Evolutionary conservation across 208 protist species (phyloP).

Genomic region (Leishmania arabica): DNA sequence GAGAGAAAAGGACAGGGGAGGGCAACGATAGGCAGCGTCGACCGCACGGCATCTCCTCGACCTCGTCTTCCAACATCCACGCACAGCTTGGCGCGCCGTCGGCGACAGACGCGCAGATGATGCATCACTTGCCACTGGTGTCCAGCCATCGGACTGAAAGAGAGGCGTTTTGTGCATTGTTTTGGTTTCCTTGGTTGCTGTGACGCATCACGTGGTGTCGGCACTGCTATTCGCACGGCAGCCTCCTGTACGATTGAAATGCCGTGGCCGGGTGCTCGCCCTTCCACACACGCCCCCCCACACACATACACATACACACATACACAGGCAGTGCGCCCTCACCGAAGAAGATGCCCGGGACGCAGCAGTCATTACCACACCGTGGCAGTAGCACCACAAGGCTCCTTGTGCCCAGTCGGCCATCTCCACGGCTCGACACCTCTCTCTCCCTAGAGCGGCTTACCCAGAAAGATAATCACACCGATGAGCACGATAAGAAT

Average conservation of each 20-base stretch:
- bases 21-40: neutral
- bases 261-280: neutral
- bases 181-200: neutral
- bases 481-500: conserved; percentile 53
- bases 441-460: conserved; percentile 20
- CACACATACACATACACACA: neutral
- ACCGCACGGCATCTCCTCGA: neutral
- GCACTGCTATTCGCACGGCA: neutral
- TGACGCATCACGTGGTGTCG: neutral
- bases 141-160: neutral
- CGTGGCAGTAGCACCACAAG: too few species aligned
- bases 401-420: too few species aligned
- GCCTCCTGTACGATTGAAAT: neutral
- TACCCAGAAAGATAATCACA: conserved; percentile 58
- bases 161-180: neutral
- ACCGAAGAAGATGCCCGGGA: too few species aligned
- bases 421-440: neutral
- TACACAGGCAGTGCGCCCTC: neutral
- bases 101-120: neutral
- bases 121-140: neutral
- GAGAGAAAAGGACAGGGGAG: neutral
- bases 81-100: neutral
- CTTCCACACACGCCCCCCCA: neutral
- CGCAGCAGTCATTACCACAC: too few species aligned
- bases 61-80: neutral